Evolutionary conservation across 345 rosid genomes (phyloP).

Genomic region (Corchorus capsularis): DNA sequence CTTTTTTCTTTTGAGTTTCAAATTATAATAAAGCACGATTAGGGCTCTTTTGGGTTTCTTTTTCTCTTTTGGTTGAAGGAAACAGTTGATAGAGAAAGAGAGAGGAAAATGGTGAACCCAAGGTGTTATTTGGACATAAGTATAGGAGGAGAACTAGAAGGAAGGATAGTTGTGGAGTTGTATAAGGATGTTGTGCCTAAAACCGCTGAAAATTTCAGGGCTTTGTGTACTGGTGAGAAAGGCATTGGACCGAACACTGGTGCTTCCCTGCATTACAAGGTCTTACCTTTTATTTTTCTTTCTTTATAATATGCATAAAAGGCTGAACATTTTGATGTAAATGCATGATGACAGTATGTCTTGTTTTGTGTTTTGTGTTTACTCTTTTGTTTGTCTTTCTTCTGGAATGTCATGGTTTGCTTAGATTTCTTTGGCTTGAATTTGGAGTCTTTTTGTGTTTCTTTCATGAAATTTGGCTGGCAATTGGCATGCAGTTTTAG

Average conservation of each 20-base stretch:
- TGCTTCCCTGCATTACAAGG: constrained; percentile 89
- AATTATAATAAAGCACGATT: constrained; percentile 1
- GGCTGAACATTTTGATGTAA: background rate
- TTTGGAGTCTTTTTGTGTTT: background rate
- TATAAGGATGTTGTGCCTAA: constrained; percentile 78
- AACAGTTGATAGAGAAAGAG: background rate
- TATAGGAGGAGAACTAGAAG: constrained; percentile 91
- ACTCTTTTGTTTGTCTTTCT: background rate
- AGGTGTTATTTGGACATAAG: constrained; percentile 84
- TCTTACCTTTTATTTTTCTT: constrained; percentile 14
- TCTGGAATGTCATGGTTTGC: background rate
- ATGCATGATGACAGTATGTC: background rate
- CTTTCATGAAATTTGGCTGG: background rate
- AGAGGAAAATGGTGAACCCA: constrained; percentile 52
- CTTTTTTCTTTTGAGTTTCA: background rate
- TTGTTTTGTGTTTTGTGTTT: background rate
- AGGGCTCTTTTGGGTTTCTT: constrained; percentile 8
- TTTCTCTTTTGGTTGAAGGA: background rate
- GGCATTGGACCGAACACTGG: constrained; percentile 79
- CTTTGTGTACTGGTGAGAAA: constrained; percentile 90
- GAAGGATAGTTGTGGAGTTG: constrained; percentile 87
- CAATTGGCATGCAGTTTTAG: background rate
- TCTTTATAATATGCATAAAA: background rate
- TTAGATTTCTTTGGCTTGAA: background rate
- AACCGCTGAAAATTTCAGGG: constrained; percentile 90